Evolutionary conservation across 2,329 filamentous ascomycete species (phyloP).

Genomic region (Hypomyces perniciosus): DNA sequence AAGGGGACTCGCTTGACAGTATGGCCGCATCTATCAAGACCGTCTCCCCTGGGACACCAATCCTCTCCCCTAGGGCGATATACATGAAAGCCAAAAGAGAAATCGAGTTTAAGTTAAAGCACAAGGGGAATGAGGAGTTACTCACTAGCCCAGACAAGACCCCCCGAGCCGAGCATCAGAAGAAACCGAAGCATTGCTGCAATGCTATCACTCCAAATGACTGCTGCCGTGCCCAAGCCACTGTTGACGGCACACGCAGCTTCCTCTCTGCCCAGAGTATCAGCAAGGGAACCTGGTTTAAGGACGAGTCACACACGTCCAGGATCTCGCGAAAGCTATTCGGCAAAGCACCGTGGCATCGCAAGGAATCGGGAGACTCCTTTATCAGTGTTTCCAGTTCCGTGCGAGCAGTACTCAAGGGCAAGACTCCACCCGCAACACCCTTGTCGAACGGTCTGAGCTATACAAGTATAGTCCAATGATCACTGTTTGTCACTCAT

Average conservation of each 20-base stretch:
- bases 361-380: slow-evolving; percentile 34
- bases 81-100: slow-evolving; percentile 20
- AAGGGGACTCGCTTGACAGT: not conserved
- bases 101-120: slow-evolving; percentile 19
- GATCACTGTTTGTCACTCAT: no score
- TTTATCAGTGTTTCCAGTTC: slow-evolving; percentile 37
- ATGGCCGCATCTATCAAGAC: not conserved
- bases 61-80: slow-evolving; percentile 2
- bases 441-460: slow-evolving; percentile 18
- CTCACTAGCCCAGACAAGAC: not conserved
- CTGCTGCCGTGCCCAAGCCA: slow-evolving; percentile 5
- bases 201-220: slow-evolving; percentile 5
- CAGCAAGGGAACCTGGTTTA: slow-evolving; percentile 25
- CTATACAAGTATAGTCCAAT: slow-evolving; percentile 7
- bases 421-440: slow-evolving; percentile 28
- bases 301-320: slow-evolving; percentile 24
- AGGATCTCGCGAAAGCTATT: slow-evolving; percentile 34
- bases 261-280: slow-evolving; percentile 17
- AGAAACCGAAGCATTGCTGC: not conserved
- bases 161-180: not conserved
- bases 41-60: not conserved
- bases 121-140: slow-evolving; percentile 1
- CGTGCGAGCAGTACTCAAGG: slow-evolving; percentile 33
- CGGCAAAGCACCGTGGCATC: slow-evolving; percentile 34
- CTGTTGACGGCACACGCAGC: slow-evolving; percentile 14